Evolutionary conservation across 164 flowering plant species (phyloP).

Genomic region (grape (Vitis vinifera)): DNA sequence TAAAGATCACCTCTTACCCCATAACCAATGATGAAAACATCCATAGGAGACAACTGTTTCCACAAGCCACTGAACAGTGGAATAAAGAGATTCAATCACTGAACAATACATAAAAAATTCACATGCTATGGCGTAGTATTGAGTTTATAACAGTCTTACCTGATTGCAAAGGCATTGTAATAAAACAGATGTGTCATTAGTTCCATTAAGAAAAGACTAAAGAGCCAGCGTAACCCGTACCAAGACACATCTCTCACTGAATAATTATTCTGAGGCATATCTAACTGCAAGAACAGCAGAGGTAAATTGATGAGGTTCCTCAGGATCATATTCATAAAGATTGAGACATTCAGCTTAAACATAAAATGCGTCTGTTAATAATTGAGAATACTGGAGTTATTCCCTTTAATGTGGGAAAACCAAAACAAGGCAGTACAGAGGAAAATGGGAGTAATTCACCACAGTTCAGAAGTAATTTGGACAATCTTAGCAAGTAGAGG

Average conservation of each 20-base stretch:
- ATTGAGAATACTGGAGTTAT: no score
- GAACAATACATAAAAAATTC: slow-evolving; percentile 5
- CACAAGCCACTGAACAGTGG: slow-evolving; percentile 62
- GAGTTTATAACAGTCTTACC: slow-evolving; percentile 42
- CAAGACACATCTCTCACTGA: slow-evolving; percentile 44
- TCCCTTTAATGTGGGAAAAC: no score
- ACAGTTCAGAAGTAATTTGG: no score
- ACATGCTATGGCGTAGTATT: background rate
- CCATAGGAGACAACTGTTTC: slow-evolving; percentile 80
- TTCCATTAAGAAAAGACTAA: slow-evolving; percentile 78
- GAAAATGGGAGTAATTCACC: no score
- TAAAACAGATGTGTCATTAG: slow-evolving; percentile 78
- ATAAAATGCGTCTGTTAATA: background rate
- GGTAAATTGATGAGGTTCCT: background rate
- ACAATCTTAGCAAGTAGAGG: no score
- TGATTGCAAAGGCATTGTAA: slow-evolving; percentile 85
- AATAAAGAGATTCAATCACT: slow-evolving; percentile 12
- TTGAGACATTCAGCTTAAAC: background rate
- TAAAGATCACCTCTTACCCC: slow-evolving; percentile 68
- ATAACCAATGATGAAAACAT: slow-evolving; percentile 90
- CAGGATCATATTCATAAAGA: background rate
- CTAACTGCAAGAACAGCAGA: slow-evolving; percentile 58
- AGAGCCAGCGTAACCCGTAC: slow-evolving; percentile 84
- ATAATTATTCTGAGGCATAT: slow-evolving; percentile 61
- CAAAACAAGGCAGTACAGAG: no score